Percentiles rank a stretch among this genome's conserved stretches.
Evolutionary conservation across 1,139 yeast genomes (phyloP).

Genomic region (Chernovozyma sophiae-reginae): DNA sequence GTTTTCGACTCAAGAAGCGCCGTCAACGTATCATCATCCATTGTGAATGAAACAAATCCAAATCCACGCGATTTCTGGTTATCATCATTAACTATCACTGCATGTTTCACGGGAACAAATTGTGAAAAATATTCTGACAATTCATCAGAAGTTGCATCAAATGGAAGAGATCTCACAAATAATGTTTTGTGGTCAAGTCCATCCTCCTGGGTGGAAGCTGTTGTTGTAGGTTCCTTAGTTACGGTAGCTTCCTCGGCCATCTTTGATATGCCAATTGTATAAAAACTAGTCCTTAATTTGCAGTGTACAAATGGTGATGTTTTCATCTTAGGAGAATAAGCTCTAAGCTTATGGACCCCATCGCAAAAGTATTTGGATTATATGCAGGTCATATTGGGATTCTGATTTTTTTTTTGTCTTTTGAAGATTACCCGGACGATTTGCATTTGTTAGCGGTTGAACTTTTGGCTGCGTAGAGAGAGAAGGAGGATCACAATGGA

Average conservation of each 20-base stretch:
- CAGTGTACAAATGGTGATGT: too few species aligned
- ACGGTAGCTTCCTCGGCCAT: neutral
- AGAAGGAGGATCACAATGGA: too few species aligned
- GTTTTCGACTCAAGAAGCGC: constrained; percentile 72
- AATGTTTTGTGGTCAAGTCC: constrained; percentile 60
- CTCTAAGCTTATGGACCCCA: neutral
- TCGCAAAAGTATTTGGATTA: too few species aligned
- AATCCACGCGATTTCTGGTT: constrained; percentile 82
- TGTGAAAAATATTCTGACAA: constrained; percentile 82
- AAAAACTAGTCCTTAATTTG: too few species aligned
- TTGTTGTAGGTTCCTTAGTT: constrained; percentile 3
- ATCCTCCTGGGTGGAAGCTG: constrained; percentile 18
- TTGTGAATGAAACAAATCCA: constrained; percentile 89
- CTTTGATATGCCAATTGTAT: neutral
- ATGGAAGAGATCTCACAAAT: constrained; percentile 81
- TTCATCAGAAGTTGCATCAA: constrained; percentile 75
- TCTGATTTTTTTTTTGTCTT: neutral
- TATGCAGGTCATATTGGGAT: neutral
- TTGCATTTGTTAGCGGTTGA: too few species aligned
- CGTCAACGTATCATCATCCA: constrained; percentile 76
- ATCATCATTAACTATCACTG: constrained; percentile 81
- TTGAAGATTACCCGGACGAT: too few species aligned
- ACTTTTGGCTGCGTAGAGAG: too few species aligned
- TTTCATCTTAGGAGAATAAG: too few species aligned
- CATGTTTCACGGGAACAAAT: constrained; percentile 92